Percentiles rank a stretch among this genome's conserved stretches.
phyloP scores from a whole-genome alignment of 2,329 filamentous ascomycete species.

The Claviceps africana region DNA sequence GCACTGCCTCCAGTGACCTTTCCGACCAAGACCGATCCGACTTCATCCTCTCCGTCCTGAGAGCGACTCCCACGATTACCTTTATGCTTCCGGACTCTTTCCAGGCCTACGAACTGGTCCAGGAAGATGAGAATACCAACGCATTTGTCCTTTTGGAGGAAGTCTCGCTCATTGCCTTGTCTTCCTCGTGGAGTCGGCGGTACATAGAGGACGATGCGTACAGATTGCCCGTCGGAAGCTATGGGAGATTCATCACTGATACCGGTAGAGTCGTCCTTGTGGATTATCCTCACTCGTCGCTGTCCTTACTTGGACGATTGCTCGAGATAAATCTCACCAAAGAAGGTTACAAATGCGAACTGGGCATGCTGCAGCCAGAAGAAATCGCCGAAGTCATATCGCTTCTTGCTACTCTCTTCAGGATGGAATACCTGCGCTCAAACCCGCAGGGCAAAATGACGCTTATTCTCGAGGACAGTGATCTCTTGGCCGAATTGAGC shows the following conservation, averaged over 20 bases:
- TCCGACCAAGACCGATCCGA: conserved; percentile 26
- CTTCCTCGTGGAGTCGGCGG: conserved; percentile 29
- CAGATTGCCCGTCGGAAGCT: conserved; percentile 49
- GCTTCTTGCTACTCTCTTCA: conserved; percentile 58
- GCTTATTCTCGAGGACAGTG: conserved; percentile 20
- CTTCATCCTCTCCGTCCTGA: conserved; percentile 48
- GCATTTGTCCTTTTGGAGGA: conserved; percentile 54
- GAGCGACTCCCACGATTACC: conserved; percentile 60
- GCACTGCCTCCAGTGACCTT: conserved; percentile 18
- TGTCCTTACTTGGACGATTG: conserved; percentile 66
- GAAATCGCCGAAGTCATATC: conserved; percentile 60
- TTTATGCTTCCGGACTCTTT: conserved; percentile 61
- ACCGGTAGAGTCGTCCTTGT: conserved; percentile 60
- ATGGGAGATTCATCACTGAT: conserved; percentile 63
- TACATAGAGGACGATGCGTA: conserved; percentile 37
- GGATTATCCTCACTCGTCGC: conserved; percentile 65
- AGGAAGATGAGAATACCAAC: conserved; percentile 78
- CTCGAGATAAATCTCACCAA: conserved; percentile 53
- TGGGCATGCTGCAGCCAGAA: conserved; percentile 41
- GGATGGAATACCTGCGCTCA: conserved; percentile 30
- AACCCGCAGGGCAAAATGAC: conserved; percentile 14
- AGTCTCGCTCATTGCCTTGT: conserved; percentile 46
- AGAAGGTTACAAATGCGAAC: conserved; percentile 36
- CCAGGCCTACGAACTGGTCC: conserved; percentile 58
- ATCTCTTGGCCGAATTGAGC: conserved; percentile 41